Base-by-base conservation (phyloP, 1,284 basidiomycete genomes). In the Naganishia sp. region DNA sequence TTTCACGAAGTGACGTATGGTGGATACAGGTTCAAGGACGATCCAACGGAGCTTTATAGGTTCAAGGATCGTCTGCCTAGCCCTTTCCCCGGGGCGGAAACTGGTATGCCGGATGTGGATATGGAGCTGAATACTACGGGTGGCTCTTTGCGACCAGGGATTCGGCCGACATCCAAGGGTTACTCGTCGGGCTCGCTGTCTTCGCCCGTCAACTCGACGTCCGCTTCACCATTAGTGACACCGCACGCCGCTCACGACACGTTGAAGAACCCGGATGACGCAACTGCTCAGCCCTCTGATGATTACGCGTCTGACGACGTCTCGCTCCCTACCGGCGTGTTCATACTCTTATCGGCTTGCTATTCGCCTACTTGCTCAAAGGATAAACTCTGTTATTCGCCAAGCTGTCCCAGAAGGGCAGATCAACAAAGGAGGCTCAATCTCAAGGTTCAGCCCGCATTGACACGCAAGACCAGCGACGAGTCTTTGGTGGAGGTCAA, bases 1-100 rank as follows among this genome's bases (percentile, higher is more conserved):
- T 99, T 99, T 78, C 96, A 99, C 78, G 96, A 98, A 74, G 96
- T 99, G 70, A 97, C 95, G 7, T 99, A 99, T 77, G 94, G 98
- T 75, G 65, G 57, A 23, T 96, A 99, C 78, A 88, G 95, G 15
- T 78, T 99, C 69, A 84, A 96, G 57, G 96, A 99, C 79, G 92
- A 88, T 72, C 83, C 88, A 2, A 84, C 86, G 69, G 96, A 99
- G 80, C 81, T 99, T 35, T 99, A 98, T 79, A 94, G 96, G 77
- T 98, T 99, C 81, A 79, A 78, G 57, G 81, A 82, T 55, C 64
- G 77, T 17, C 67, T 80, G 15, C 74, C 77, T 2, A 75, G 75
- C 35, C 78, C 78, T 13, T 77, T 77, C 62, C 73, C 75, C 41
- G 66, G 68, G 6, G 68, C 67, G 31, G 69, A 66, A 42, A 70